phyloP scores from a whole-genome alignment of 2,329 filamentous ascomycete genomes.

The Aspergillus felis region DNA sequence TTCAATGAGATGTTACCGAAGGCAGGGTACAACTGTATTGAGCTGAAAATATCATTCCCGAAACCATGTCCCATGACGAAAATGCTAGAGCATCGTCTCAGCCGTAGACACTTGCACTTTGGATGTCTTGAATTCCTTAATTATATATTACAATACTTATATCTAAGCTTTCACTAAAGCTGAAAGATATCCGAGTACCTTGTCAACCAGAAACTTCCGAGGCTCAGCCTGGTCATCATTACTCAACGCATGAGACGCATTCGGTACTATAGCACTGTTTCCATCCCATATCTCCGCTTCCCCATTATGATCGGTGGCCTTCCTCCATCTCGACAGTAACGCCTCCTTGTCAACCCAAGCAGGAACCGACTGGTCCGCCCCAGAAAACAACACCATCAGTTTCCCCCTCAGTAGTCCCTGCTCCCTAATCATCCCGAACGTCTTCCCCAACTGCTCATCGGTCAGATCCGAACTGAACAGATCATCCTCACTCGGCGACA shows the following conservation, averaged over 20 bases:
- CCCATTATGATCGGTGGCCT: conserved; percentile 31
- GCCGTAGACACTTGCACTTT: too few species aligned
- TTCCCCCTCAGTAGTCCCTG: conserved; percentile 37
- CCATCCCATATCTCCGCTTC: conserved; percentile 44
- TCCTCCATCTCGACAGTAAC: conserved; percentile 40
- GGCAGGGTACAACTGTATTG: too few species aligned
- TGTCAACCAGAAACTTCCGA: conserved; percentile 21
- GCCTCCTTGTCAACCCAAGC: conserved; percentile 45
- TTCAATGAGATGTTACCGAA: too few species aligned
- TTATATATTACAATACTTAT: too few species aligned
- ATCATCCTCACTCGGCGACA: conserved; percentile 69
- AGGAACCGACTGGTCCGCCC: conserved; percentile 45
- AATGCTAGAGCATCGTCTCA: too few species aligned
- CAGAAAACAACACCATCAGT: conserved; percentile 46
- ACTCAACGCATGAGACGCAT: conserved; percentile 34
- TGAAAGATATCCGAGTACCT: conserved; percentile 24
- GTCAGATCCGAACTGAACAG: conserved; percentile 75
- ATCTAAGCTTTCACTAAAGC: not conserved
- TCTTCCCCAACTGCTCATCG: conserved; percentile 52
- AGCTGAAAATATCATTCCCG: too few species aligned
- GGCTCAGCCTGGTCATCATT: conserved; percentile 33
- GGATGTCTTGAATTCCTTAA: too few species aligned
- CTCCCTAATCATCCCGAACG: conserved; percentile 56
- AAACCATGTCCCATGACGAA: too few species aligned
- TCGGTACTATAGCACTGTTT: conserved; percentile 45